phyloP scores from a whole-genome alignment of 2,329 filamentous ascomycete species.

The Paecilomyces formosus region DNA sequence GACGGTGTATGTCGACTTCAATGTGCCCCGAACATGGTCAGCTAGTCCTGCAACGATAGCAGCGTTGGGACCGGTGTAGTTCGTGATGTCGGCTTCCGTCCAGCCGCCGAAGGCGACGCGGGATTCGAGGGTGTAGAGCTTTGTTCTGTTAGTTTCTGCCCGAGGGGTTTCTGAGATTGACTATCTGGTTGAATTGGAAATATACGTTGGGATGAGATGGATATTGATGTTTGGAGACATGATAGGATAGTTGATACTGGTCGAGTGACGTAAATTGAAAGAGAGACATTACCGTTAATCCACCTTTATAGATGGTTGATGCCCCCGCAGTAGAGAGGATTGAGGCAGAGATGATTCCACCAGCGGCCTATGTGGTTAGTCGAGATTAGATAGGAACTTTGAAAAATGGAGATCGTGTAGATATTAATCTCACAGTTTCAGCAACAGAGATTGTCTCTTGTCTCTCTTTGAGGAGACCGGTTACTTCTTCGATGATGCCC shows the following conservation, averaged over 20 bases:
- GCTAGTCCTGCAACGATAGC: constrained; percentile 51
- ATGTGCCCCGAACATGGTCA: constrained; percentile 46
- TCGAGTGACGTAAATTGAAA: not conserved
- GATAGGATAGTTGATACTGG: too few species aligned
- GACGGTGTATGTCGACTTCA: constrained; percentile 51
- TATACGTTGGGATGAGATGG: not conserved
- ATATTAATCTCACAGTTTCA: constrained; percentile 43
- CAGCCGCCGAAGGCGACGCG: constrained; percentile 54
- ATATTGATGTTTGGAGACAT: not conserved
- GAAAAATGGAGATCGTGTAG: not conserved
- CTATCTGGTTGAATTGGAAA: not conserved
- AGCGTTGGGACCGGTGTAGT: constrained; percentile 54
- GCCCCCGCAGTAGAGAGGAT: constrained; percentile 54
- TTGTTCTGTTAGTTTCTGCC: not conserved
- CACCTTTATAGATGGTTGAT: constrained; percentile 52
- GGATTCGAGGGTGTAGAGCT: constrained; percentile 52
- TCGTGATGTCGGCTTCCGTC: constrained; percentile 46
- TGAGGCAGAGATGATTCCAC: constrained; percentile 54
- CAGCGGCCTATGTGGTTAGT: constrained; percentile 43
- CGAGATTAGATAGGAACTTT: not conserved
- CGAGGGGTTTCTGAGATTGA: not conserved
- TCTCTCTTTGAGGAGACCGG: constrained; percentile 46
- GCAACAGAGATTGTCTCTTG: constrained; percentile 54
- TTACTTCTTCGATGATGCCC: constrained; percentile 42
- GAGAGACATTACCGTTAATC: constrained; percentile 41